phyloP scores from a whole-genome alignment of 768 basidiomycete species.

The Psilocybe cubensis region DNA sequence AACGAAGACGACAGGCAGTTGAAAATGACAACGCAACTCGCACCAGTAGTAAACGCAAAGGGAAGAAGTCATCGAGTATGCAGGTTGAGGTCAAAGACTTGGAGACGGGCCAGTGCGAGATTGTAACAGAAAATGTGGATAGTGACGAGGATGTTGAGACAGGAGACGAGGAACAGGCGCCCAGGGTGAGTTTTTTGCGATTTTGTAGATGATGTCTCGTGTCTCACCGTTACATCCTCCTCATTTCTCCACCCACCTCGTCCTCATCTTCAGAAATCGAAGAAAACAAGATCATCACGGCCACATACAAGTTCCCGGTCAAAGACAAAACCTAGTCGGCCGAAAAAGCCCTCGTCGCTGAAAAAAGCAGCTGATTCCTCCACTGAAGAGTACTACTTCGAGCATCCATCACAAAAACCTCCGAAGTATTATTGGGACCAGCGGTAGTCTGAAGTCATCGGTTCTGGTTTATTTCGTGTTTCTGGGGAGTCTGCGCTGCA shows the following conservation, averaged over 20 bases:
- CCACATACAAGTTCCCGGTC: slow-evolving; percentile 9
- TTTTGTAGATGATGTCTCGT: background rate
- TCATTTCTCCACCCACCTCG: too few species aligned
- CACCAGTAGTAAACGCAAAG: slow-evolving; percentile 4
- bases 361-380: slow-evolving; percentile 9
- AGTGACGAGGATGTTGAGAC: slow-evolving; percentile 16
- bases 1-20: slow-evolving; percentile 12
- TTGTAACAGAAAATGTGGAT: slow-evolving; percentile 1
- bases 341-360: slow-evolving; percentile 6
- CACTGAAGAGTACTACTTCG: slow-evolving; percentile 27
- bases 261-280: background rate
- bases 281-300: slow-evolving; percentile 2
- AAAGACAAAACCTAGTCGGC: slow-evolving; percentile 6
- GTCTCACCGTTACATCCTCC: background rate
- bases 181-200: background rate
- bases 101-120: slow-evolving; percentile 9
- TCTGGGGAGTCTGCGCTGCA: background rate
- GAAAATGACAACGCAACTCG: background rate
- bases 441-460: slow-evolving; percentile 11
- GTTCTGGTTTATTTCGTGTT: background rate
- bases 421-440: slow-evolving; percentile 36
- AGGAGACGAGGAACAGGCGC: slow-evolving; percentile 8
- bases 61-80: slow-evolving; percentile 1
- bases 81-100: slow-evolving; percentile 13
- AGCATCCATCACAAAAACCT: slow-evolving; percentile 29